These are phyloP conservation scores for Nannochloropsis salina DNA, from an alignment of 108 stramenopile species.

Conservation along the genomic window DNA sequence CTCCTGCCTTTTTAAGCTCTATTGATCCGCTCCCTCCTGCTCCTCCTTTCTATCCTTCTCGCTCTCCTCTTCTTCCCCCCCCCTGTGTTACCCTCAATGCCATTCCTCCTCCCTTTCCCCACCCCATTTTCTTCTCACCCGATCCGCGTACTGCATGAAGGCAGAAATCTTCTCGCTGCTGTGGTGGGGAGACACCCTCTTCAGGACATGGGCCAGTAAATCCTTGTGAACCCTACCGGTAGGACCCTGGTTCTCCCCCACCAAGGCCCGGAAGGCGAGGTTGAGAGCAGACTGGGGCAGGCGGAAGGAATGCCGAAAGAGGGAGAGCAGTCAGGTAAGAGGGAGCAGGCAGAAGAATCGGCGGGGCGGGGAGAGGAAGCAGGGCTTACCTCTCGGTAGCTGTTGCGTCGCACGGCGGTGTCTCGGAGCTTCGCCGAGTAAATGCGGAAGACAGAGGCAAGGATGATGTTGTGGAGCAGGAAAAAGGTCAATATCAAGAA, in stretches of 20 bases:
- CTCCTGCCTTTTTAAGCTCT: neutral
- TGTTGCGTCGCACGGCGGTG: neutral
- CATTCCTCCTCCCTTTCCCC: neutral
- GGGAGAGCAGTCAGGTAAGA: neutral
- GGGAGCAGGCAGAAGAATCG: too few relatives aligned
- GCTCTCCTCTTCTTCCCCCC: neutral
- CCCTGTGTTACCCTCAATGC: neutral
- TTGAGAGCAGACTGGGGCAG: neutral
- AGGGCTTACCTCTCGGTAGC: neutral
- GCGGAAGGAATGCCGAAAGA: neutral
- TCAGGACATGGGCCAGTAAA: neutral
- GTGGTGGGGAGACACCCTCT: neutral
- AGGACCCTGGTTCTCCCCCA: neutral
- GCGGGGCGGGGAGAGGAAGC: neutral
- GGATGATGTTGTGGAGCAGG: slow-evolving; percentile 11
- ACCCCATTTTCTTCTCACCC: neutral
- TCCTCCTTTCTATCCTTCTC: neutral
- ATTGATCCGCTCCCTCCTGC: too few relatives aligned
- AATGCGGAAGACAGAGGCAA: neutral
- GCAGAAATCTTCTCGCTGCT: neutral
- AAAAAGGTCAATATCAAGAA: neutral
- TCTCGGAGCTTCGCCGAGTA: neutral
- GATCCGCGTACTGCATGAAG: neutral
- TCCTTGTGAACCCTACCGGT: neutral
- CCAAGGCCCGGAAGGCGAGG: neutral